Conservation (phyloP, 2,329 filamentous ascomycete species). For the Raffaelea deltoideospora region DNA sequence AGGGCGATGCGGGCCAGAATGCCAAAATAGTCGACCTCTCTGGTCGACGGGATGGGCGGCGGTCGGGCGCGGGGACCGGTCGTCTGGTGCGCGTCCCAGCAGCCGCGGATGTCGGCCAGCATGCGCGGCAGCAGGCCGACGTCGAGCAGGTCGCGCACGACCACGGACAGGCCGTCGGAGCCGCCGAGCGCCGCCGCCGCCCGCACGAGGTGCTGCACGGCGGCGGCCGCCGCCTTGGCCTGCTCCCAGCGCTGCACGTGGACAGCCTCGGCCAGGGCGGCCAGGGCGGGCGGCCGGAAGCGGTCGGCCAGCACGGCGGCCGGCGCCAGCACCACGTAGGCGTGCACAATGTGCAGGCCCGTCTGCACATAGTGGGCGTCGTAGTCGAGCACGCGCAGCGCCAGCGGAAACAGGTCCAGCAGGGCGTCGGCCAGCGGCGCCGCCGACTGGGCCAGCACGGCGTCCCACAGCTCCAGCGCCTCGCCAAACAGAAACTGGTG, state of each 20-base stretch:
- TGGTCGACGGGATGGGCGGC: conserved; percentile 57
- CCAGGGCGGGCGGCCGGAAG: conserved; percentile 33
- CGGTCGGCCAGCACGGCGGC: conserved; percentile 46
- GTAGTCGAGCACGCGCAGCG: conserved; percentile 51
- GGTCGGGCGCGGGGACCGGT: conserved; percentile 55
- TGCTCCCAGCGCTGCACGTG: conserved; percentile 41
- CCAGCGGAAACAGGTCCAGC: conserved; percentile 44
- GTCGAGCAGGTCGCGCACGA: conserved; percentile 50
- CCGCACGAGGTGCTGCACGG: conserved; percentile 51
- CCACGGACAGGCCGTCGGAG: conserved; percentile 40
- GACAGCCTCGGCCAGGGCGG: conserved; percentile 32
- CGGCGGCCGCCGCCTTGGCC: conserved; percentile 40
- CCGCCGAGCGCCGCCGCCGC: conserved; percentile 48
- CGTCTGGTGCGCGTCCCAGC: conserved; percentile 62
- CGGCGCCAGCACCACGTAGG: conserved; percentile 56
- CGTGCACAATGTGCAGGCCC: conserved; percentile 50
- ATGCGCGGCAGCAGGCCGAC: conserved; percentile 48
- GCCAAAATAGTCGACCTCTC: conserved; percentile 73
- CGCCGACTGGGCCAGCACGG: conserved; percentile 52
- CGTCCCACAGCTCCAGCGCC: conserved; percentile 75
- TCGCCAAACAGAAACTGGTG: conserved; percentile 82
- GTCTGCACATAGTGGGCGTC: conserved; percentile 47
- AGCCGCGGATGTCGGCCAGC: conserved; percentile 49
- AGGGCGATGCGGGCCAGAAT: conserved; percentile 68
- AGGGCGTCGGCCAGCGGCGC: conserved; percentile 46